A percentile compares a stretch with the other conserved stretches of the same genome.
These are phyloP conservation scores for Metschnikowia borealis DNA, from an alignment of 805 yeast species.

Conservation along the genomic window DNA sequence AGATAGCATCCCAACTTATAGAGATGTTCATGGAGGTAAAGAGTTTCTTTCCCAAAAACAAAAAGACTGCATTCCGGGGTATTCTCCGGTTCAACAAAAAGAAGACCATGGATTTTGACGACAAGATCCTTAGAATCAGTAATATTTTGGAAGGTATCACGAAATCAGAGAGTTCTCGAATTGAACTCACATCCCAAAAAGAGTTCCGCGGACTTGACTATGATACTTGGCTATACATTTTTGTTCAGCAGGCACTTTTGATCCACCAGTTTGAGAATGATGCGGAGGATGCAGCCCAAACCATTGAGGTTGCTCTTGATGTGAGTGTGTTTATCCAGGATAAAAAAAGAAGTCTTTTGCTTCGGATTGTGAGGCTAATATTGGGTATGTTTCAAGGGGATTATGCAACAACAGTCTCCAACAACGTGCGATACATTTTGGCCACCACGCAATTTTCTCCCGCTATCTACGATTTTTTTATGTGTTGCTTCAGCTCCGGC, in stretches of 20 bases:
- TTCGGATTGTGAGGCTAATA: slow-evolving; percentile 65
- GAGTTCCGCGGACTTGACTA: slow-evolving; percentile 73
- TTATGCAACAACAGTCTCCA: slow-evolving; percentile 45
- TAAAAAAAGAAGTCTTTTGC: slow-evolving; percentile 52
- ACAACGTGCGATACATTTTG: slow-evolving; percentile 58
- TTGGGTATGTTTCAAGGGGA: slow-evolving; percentile 50
- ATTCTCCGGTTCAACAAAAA: slow-evolving; percentile 59
- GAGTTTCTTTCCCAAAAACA: slow-evolving; percentile 74
- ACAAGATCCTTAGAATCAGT: slow-evolving; percentile 64
- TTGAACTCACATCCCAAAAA: slow-evolving; percentile 45
- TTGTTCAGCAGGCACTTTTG: slow-evolving; percentile 72
- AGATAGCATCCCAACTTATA: slow-evolving; percentile 74
- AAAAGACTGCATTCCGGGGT: slow-evolving; percentile 66
- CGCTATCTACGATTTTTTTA: slow-evolving; percentile 59
- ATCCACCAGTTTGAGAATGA: slow-evolving; percentile 67
- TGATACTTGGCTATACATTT: slow-evolving; percentile 80
- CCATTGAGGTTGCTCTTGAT: slow-evolving; percentile 69
- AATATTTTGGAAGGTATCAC: slow-evolving; percentile 57
- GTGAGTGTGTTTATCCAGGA: slow-evolving; percentile 77
- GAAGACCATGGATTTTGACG: slow-evolving; percentile 63
- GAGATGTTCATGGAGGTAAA: slow-evolving; percentile 77
- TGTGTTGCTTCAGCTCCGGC: slow-evolving; percentile 64
- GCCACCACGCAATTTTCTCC: slow-evolving; percentile 74
- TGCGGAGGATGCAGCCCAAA: slow-evolving; percentile 42
- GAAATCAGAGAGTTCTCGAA: slow-evolving; percentile 26